Base-by-base conservation (phyloP, 306 rosid species). In the Sindora glabra region DNA sequence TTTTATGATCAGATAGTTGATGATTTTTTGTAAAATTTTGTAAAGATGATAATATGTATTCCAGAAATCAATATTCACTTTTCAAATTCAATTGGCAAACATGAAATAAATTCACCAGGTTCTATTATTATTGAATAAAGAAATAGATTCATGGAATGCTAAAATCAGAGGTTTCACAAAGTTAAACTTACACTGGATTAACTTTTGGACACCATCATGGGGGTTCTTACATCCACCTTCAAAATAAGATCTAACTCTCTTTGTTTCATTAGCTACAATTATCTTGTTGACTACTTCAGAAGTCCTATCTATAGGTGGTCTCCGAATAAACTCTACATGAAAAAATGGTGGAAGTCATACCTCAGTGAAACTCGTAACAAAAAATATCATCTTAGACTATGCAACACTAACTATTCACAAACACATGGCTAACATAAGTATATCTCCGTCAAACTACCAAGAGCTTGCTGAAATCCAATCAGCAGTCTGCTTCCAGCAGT, bases 381-480 rank as follows among this genome's bases (percentile, higher is more conserved):
- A 13, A 2, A 71, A 60, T 38, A 15, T 11, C 18, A 48, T 1
- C 11, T 22, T 59, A 40, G 44, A 48, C n/a, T n/a, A 47, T 3
- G 53, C 11, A 16, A 36, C 19, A 42, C 56, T 41, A 30, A 68
- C 34, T 41, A 40, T 17, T 26, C 34, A 41, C 37, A 4, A 40
- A 44, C 21, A 61, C 13, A 49, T 46, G 50, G 46, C n/a, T n/a
- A n/a, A n/a, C n/a, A n/a, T 30, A 67, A 59, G 42, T 29, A 70
- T 42, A 67, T 56, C 15, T 62, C 27, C 16, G 23, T 11, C 65
- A 46, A 48, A 72, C 63, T 79, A 91, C 96, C 97, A 39, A 85
- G 77, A 15, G 87, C 91, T 70, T 77, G 87, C 69, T 76, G 95
- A 68, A 85, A 77, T 15, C 83, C 81, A 55, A 46, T 36, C 51